Conservation (phyloP, 169 alveolate species). For the Plasmodium gallinaceum region DNA sequence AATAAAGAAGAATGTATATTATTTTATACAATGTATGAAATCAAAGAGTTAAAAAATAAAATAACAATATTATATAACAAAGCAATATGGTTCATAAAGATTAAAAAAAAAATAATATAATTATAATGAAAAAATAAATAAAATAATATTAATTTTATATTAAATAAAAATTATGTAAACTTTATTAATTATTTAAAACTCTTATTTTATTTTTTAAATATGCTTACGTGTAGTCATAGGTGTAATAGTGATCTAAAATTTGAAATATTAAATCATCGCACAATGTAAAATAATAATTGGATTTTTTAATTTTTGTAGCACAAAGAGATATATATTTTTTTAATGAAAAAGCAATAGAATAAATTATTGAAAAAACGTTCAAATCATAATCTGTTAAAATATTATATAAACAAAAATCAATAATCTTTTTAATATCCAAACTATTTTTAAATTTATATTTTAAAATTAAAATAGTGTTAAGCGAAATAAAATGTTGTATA, state of each 20-base stretch:
- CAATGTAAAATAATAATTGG: slow-evolving; percentile 16
- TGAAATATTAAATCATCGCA: slow-evolving; percentile 45
- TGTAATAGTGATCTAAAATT: slow-evolving; percentile 27
- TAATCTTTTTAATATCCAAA: slow-evolving; percentile 18
- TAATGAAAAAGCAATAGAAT: slow-evolving; percentile 49
- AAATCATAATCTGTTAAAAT: slow-evolving; percentile 52
- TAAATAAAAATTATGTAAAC: slow-evolving; percentile 8
- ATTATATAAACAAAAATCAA: slow-evolving; percentile 41
- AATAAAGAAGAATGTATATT: not conserved
- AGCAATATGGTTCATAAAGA: too few relatives aligned
- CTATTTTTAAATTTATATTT: slow-evolving; percentile 35
- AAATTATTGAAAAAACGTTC: slow-evolving; percentile 43
- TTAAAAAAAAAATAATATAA: not conserved
- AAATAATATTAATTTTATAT: not conserved
- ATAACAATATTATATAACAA: not conserved
- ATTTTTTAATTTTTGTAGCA: slow-evolving; percentile 47
- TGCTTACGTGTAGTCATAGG: slow-evolving; percentile 50
- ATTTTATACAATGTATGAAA: not conserved
- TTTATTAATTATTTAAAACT: too few relatives aligned
- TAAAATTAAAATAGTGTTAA: slow-evolving; percentile 33
- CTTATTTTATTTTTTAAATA: not conserved
- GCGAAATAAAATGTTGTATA: slow-evolving; percentile 37
- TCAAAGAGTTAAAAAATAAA: not conserved
- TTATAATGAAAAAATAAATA: not conserved
- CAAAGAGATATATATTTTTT: slow-evolving; percentile 36